Percentiles rank a stretch among this genome's conserved stretches.
Evolutionary conservation across 2,329 filamentous ascomycete species (phyloP).

Genomic region (Blastomyces gilchristii): DNA sequence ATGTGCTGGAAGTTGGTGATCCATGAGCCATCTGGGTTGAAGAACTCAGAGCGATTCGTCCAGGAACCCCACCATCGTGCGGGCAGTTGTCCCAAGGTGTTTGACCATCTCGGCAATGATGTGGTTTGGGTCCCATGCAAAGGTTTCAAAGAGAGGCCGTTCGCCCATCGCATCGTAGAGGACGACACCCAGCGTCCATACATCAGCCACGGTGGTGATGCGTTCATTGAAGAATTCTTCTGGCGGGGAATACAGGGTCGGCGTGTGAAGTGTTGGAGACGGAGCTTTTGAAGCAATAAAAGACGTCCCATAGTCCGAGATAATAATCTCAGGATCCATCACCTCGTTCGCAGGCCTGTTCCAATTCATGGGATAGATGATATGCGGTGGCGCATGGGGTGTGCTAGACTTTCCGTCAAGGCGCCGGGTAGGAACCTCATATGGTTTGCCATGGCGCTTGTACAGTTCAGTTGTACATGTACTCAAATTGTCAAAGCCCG

Average conservation of each 20-base stretch:
- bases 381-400: constrained; percentile 17
- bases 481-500: constrained; percentile 15
- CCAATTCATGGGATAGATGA: constrained; percentile 17
- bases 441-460: constrained; percentile 17
- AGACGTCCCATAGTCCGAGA: constrained; percentile 20
- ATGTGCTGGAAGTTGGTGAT: constrained; percentile 16
- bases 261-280: constrained; percentile 18
- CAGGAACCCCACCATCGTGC: constrained; percentile 17
- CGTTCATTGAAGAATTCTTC: constrained; percentile 15
- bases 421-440: constrained; percentile 14
- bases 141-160: constrained; percentile 19
- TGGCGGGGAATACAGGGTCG: constrained; percentile 17
- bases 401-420: constrained; percentile 17
- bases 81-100: constrained; percentile 15
- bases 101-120: constrained; percentile 19
- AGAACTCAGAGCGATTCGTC: constrained; percentile 17
- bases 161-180: constrained; percentile 19
- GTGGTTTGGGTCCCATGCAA: constrained; percentile 17
- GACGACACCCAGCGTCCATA: constrained; percentile 18
- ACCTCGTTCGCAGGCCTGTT: constrained; percentile 18
- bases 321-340: constrained; percentile 17
- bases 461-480: constrained; percentile 15
- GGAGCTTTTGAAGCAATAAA: constrained; percentile 17
- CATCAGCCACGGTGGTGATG: constrained; percentile 16
- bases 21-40: constrained; percentile 18